These are phyloP conservation scores for Irpex sp. DNA, from an alignment of 1,284 basidiomycete species.

Conservation along the genomic window DNA sequence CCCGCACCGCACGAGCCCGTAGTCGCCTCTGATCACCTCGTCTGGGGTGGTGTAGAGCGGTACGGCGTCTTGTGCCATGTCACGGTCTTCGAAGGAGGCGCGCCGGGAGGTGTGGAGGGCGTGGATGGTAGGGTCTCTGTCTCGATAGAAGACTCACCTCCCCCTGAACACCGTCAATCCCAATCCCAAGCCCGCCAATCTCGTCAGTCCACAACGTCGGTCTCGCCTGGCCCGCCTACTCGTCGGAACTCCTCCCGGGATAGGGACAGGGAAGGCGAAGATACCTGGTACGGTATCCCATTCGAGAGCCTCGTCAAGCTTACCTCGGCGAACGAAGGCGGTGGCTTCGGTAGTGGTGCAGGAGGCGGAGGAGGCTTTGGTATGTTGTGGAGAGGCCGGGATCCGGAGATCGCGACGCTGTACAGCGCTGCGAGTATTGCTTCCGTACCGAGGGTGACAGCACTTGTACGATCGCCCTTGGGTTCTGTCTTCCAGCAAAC, in stretches of 20 bases:
- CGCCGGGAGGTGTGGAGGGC: slow-evolving; percentile 10
- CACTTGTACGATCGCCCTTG: slow-evolving; percentile 27
- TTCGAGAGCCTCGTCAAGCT: slow-evolving; percentile 79
- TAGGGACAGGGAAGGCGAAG: slow-evolving; percentile 35
- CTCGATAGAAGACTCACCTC: neutral
- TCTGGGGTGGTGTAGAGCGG: slow-evolving; percentile 64
- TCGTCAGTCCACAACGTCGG: slow-evolving; percentile 1
- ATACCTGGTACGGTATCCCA: slow-evolving; percentile 61
- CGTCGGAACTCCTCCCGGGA: neutral
- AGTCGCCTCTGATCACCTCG: slow-evolving; percentile 69
- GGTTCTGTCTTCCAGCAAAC: slow-evolving; percentile 26
- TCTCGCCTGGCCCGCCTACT: neutral
- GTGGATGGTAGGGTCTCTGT: slow-evolving; percentile 32
- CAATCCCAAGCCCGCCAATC: no score
- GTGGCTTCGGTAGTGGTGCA: slow-evolving; percentile 35
- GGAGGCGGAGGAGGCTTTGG: slow-evolving; percentile 25
- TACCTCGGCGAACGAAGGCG: slow-evolving; percentile 66
- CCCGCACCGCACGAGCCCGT: slow-evolving; percentile 79
- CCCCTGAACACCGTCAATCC: no score
- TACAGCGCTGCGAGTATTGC: slow-evolving; percentile 78
- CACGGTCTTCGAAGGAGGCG: slow-evolving; percentile 65
- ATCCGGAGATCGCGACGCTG: slow-evolving; percentile 75
- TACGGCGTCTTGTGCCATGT: slow-evolving; percentile 74
- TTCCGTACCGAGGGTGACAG: slow-evolving; percentile 45
- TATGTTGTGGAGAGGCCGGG: slow-evolving; percentile 35